Conservation (phyloP, 2,329 filamentous ascomycete genomes). For the Fusarium cyanostomum region DNA sequence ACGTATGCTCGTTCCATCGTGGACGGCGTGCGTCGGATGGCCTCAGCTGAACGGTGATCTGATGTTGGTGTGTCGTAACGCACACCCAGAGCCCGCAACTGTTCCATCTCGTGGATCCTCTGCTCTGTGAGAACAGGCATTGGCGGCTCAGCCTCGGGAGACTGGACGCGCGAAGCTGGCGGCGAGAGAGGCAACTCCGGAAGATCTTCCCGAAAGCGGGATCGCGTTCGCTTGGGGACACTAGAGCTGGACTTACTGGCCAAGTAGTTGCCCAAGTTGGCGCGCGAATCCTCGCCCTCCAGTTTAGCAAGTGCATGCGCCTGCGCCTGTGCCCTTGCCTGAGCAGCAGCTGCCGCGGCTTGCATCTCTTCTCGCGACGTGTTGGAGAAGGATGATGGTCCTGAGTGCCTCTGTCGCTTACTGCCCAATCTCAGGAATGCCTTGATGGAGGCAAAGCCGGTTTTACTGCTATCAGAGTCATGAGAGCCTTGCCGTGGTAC, state of each 20-base stretch:
- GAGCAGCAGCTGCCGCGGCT: constrained; percentile 43
- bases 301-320: constrained; percentile 48
- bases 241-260: constrained; percentile 51
- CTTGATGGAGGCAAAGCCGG: constrained; percentile 66
- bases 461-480: constrained; percentile 61
- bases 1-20: constrained; percentile 40
- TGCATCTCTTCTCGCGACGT: constrained; percentile 88
- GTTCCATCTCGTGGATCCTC: constrained; percentile 38
- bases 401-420: constrained; percentile 64
- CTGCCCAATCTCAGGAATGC: constrained; percentile 78
- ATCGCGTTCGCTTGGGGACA: constrained; percentile 81
- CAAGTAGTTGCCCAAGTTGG: constrained; percentile 40
- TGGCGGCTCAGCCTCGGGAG: constrained; percentile 70
- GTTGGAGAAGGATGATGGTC: constrained; percentile 87
- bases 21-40: constrained; percentile 29
- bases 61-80: constrained; percentile 60
- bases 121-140: constrained; percentile 48
- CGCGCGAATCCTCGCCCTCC: constrained; percentile 46
- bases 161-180: constrained; percentile 81
- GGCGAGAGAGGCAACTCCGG: constrained; percentile 88
- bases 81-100: constrained; percentile 39
- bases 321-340: constrained; percentile 45
- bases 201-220: constrained; percentile 91
- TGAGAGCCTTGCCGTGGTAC: constrained; percentile 65
- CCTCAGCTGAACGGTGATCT: constrained; percentile 52